phyloP scores from a whole-genome alignment of 1,284 basidiomycete genomes.

The Meira nashicola region DNA sequence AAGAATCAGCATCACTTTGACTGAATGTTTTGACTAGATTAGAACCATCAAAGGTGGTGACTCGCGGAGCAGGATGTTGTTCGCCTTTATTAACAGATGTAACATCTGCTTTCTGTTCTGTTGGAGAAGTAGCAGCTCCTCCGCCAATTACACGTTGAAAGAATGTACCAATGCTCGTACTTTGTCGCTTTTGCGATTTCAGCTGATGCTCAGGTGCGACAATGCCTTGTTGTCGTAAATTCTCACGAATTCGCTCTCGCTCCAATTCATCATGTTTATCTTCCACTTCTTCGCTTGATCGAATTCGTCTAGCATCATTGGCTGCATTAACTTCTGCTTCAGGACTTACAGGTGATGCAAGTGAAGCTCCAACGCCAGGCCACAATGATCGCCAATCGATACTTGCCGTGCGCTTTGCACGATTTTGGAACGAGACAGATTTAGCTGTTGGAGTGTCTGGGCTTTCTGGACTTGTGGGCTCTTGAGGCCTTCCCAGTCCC shows the following conservation, averaged over 20 bases:
- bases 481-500: neutral
- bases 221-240: constrained; percentile 34
- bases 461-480: neutral
- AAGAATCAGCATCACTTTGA: neutral
- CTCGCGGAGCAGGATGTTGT: neutral
- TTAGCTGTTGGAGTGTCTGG: constrained; percentile 62
- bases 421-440: constrained; percentile 54
- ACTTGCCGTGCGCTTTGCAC: neutral
- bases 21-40: neutral
- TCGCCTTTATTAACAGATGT: neutral
- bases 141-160: constrained; percentile 35
- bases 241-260: constrained; percentile 34
- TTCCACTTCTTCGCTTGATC: constrained; percentile 32
- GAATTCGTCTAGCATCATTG: neutral
- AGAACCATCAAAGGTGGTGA: neutral
- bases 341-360: neutral
- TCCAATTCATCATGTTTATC: constrained; percentile 34
- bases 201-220: constrained; percentile 38
- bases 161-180: constrained; percentile 32
- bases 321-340: neutral
- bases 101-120: neutral
- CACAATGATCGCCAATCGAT: constrained; percentile 4
- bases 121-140: constrained; percentile 12
- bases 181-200: constrained; percentile 17
- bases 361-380: neutral